Evolutionary conservation across 345 rosid genomes (phyloP).

Genomic region (Rhodamnia argentea): DNA sequence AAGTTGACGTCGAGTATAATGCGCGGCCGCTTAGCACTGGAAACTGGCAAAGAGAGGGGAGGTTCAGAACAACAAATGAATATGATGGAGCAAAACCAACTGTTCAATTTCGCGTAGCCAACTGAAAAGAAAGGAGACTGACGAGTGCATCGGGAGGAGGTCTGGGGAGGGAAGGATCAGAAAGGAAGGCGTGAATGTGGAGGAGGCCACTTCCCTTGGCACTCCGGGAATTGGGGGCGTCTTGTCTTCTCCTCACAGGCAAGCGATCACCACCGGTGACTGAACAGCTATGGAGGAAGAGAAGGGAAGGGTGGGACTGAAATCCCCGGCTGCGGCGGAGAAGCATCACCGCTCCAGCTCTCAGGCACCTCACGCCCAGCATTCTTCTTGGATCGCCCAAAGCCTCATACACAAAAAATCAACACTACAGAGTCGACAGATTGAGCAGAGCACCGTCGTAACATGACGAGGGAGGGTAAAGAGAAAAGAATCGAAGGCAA

Average conservation of each 20-base stretch:
- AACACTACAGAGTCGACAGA: neutral
- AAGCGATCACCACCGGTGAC: neutral
- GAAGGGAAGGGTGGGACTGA: neutral
- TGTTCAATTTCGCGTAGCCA: neutral
- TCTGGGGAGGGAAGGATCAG: neutral
- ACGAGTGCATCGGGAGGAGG: neutral
- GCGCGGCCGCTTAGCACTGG: neutral
- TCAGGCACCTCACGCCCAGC: neutral
- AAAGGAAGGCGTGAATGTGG: neutral
- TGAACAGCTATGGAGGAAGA: neutral
- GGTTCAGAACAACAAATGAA: neutral
- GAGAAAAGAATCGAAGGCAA: neutral
- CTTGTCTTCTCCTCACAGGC: neutral
- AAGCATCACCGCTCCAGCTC: neutral
- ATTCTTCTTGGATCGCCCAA: neutral
- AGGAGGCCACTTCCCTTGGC: neutral
- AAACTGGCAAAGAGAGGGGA: neutral
- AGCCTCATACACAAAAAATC: neutral
- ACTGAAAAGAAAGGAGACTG: neutral
- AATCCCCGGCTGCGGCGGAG: neutral
- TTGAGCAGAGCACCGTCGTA: neutral
- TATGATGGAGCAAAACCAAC: neutral
- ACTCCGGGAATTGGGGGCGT: neutral
- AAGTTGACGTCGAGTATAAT: slow-evolving; percentile 1
- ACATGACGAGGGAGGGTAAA: neutral